Base-by-base conservation (phyloP, 2,329 filamentous ascomycete species). In the Nothomitra cinnamomea region DNA sequence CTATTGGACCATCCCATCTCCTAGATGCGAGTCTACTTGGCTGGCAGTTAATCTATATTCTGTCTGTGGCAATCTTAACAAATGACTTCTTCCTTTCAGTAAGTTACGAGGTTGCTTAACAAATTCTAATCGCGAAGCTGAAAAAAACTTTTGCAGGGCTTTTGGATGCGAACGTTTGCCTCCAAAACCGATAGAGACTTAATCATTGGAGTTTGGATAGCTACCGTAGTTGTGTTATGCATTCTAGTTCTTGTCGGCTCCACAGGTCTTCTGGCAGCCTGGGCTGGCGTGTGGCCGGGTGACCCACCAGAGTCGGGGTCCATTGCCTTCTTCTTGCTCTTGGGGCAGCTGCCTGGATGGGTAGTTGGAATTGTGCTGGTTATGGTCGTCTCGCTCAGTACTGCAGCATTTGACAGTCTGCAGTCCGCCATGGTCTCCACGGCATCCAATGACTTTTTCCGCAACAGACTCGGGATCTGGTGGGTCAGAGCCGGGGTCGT, bases 401-500 rank as follows among this genome's bases (percentile, higher is more conserved):
- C 83, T 2, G 82, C 86, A 0, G 80, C 85, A 0, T 90, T 92
- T 58, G 86, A 92, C 70, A 83, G 77, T 57, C 73, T 90, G 38
- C 87, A 90, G 67, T 84, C 81, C 1, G 83, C 86, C 59, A 88
- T 92, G 82, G 82, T 90, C 6, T 87, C 83, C n/a, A 85, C 83
- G 0, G 83, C 82, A 13, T 87, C 83, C 59, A 90, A 90, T 69
- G 86, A 92, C 63, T 68, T 92, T 13, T 90, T 90, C 75, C 80
- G 85, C 61, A 92, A 92, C 73, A 78, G 76, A 56, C 77, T 92
- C 54, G 82, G 80, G 61, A 77, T 89, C 58, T 85, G 84, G 78
- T 77, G 73, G 65, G 83, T 90, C 59, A 82, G 86, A 48, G 73
- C 63, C 17, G 72, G 72, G 41, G 85, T 92, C 24, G 77, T 90